Base-by-base conservation (phyloP, 2,329 filamentous ascomycete species). In the Ciborinia camelliae region DNA sequence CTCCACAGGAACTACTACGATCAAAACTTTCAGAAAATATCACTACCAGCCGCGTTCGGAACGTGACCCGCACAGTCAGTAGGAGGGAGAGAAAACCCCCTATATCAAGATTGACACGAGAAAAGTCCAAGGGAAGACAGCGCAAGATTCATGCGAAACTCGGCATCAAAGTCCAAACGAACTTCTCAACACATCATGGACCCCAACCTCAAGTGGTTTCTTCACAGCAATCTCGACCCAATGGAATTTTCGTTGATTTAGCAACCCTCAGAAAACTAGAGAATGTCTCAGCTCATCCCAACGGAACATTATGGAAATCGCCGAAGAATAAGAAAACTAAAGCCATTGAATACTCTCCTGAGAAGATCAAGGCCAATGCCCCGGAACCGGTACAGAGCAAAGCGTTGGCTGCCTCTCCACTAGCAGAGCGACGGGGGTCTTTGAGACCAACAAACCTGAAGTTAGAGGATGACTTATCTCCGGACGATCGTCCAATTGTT, bases 121-220 rank as follows among this genome's bases (percentile, higher is more conserved):
- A 77, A 28, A 87, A 82, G 72, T 90, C 87, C 4, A 82, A 82
- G 63, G 81, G 82, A 37, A 81, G 86, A 61, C 86, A 89, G 71
- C 85, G 84, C 71, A 80, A 81, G 28, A 80, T 87, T 72, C 85
- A 87, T 74, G 80, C 81, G 64, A 81, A 82, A 76, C 84, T 84
- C 10, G 86, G 86, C 15, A 90, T 90, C 72, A 87, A 80, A 68
- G 75, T 92, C 26, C 86, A 91, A 68, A 92, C 90, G 2, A 87
- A 88, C 72, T 88, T 91, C 79, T 79, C 85, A 39, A 69, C 77
- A 72, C 54, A 71, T 23, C 67, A 79, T 75, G 67, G 80, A 80
- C 73, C 84, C 74, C 69, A 80, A 73, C 74, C 81, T 37, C 66
- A 57, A 75, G 73, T 79, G 15, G 77, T 76, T 41, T 76, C 79